phyloP scores from a whole-genome alignment of 2,329 filamentous ascomycete species.

The Arachnopeziza araneosa region DNA sequence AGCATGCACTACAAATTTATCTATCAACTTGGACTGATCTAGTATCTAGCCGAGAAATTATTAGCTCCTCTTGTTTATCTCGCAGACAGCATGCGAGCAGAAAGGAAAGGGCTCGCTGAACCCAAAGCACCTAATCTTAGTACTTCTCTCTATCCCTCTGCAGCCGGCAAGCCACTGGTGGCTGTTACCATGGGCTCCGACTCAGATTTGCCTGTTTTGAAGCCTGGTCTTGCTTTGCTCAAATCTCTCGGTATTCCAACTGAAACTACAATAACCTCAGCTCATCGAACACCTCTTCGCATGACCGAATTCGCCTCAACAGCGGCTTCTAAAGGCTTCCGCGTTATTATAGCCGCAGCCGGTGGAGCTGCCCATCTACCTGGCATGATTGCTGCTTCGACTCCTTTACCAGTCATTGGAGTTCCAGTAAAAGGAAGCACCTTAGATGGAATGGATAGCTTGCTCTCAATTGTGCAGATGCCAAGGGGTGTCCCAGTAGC shows the following conservation, averaged over 20 bases:
- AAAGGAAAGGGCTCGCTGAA: constrained; percentile 32
- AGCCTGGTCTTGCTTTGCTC: constrained; percentile 48
- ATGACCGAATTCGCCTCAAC: constrained; percentile 59
- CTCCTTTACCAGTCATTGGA: constrained; percentile 68
- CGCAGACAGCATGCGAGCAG: constrained; percentile 53
- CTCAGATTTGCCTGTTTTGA: constrained; percentile 66
- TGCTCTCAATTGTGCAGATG: constrained; percentile 74
- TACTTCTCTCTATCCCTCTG: not conserved
- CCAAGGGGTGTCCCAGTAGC: constrained; percentile 67
- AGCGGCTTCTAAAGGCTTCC: constrained; percentile 23
- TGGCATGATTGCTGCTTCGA: constrained; percentile 70
- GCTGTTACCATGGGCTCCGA: constrained; percentile 79
- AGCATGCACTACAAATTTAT: not conserved
- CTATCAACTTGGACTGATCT: not conserved
- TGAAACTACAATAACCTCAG: constrained; percentile 71
- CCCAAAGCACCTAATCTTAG: not conserved
- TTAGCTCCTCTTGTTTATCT: constrained; percentile 65
- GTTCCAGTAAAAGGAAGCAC: constrained; percentile 71
- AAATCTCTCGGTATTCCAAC: constrained; percentile 64
- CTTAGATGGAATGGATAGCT: constrained; percentile 64
- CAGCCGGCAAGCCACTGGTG: constrained; percentile 47
- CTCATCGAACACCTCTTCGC: constrained; percentile 65
- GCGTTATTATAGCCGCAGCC: constrained; percentile 49
- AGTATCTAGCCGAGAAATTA: constrained; percentile 50
- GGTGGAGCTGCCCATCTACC: constrained; percentile 71